Evolutionary conservation across 2,329 filamentous ascomycete species (phyloP).

Genomic region (Claviceps paspali): DNA sequence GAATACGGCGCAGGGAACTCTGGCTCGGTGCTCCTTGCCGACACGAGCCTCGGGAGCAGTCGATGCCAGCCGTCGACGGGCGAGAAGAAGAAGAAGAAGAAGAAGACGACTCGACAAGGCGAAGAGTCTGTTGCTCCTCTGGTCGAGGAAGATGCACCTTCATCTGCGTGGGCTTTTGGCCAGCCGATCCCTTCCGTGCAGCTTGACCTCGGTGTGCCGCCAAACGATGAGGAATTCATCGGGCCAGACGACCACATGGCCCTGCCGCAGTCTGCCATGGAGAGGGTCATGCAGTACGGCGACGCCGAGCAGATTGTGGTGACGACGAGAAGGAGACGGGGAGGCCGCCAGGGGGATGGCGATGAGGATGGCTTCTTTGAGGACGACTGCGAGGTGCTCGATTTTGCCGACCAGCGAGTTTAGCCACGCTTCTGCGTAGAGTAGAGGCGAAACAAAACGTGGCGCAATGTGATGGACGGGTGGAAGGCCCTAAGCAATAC

Average conservation of each 20-base stretch:
- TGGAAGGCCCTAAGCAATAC: too few species aligned
- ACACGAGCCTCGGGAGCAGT: conserved; percentile 26
- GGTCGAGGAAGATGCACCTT: conserved; percentile 6
- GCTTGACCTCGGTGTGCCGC: conserved; percentile 33
- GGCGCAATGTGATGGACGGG: too few species aligned
- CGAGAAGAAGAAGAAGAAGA: conserved; percentile 23
- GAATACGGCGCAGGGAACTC: conserved; percentile 34
- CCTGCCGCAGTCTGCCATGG: conserved; percentile 48
- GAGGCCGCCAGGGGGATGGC: conserved; percentile 29
- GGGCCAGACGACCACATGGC: conserved; percentile 41
- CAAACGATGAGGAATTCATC: conserved; percentile 37
- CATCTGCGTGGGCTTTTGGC: conserved; percentile 43
- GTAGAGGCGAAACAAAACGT: too few species aligned
- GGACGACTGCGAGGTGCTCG: conserved; percentile 80
- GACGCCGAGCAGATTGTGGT: conserved; percentile 68
- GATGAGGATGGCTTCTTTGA: conserved; percentile 76
- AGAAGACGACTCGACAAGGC: conserved; percentile 8
- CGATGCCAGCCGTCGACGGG: conserved; percentile 15
- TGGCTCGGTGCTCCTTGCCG: conserved; percentile 25
- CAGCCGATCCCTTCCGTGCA: conserved; percentile 34
- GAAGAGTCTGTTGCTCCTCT: not conserved
- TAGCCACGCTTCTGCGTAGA: conserved; percentile 19
- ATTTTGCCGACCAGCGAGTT: conserved; percentile 63
- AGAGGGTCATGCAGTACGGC: conserved; percentile 43
- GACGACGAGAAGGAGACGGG: conserved; percentile 57